These are phyloP conservation scores for Kwoniella shandongensis DNA, from an alignment of 768 basidiomycete genomes.

Conservation along the genomic window DNA sequence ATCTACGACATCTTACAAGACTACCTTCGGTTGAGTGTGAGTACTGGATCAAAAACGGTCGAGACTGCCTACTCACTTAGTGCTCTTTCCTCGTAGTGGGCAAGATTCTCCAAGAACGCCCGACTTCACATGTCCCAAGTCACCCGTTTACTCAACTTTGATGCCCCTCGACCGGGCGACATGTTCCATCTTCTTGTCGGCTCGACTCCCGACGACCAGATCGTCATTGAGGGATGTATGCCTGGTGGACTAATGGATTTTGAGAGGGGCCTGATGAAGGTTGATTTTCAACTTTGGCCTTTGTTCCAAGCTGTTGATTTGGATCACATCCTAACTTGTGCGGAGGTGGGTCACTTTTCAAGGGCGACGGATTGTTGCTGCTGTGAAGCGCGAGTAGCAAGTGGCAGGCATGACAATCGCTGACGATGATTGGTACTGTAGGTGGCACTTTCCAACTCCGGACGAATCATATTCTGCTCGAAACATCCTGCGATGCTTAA, in stretches of 20 bases:
- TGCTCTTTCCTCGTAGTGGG: conserved; percentile 28
- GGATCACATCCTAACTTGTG: conserved; percentile 88
- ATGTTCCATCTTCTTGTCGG: conserved; percentile 32
- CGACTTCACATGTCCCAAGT: conserved; percentile 75
- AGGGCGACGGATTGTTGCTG: too few relatives aligned
- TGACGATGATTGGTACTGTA: too few relatives aligned
- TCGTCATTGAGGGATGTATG: conserved; percentile 30
- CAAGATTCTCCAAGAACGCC: conserved; percentile 69
- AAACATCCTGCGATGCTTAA: conserved; percentile 89
- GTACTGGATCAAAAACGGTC: neutral
- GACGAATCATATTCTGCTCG: conserved; percentile 81
- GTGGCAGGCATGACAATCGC: too few relatives aligned
- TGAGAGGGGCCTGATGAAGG: conserved; percentile 83
- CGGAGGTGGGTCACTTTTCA: conserved; percentile 58
- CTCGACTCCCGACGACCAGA: conserved; percentile 17
- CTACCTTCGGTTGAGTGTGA: conserved; percentile 71
- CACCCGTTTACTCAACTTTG: conserved; percentile 47
- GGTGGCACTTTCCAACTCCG: conserved; percentile 84
- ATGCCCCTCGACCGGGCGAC: conserved; percentile 48
- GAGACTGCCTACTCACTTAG: neutral
- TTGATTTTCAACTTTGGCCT: conserved; percentile 97
- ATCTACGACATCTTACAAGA: conserved; percentile 95
- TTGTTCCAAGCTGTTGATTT: conserved; percentile 88
- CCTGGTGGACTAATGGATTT: conserved; percentile 88
- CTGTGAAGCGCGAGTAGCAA: too few relatives aligned